Base-by-base conservation (phyloP, 2,329 filamentous ascomycete species). In the Pyrenophora tritici-repentis region DNA sequence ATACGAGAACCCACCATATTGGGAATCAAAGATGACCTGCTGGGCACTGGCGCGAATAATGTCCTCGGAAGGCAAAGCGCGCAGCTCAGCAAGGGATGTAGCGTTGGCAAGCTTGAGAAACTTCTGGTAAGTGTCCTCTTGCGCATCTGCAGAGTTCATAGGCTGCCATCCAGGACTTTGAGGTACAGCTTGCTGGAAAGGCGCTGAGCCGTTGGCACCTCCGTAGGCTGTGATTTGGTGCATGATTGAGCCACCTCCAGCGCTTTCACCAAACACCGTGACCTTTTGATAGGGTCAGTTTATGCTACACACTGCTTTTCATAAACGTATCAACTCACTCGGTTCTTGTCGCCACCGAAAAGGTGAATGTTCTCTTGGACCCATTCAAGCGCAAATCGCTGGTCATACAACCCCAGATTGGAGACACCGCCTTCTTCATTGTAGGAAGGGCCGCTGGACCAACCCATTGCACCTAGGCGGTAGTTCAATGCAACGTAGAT, bases 401-500 rank as follows among this genome's bases (percentile, higher is more conserved):
- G 74, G 46, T 76, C 74, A 37, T 69, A 60, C 9, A 76, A 51
- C 0, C 62, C 73, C 13, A 69, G 47, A 41, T 76, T 76, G 37
- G 63, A 61, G 1, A 62, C 57, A 24, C 71, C 72, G 18, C 70
- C 71, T 41, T 72, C 63, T 6, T 67, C 65, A 35, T 72, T 63
- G 46, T 62, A 73, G 1, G 63, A 66, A 3, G 72, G 69, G 1
- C 73, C 73, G 8, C 65, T 55, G 29, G 57, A 54, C 52, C 62
- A 75, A 14, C 74, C 73, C 34, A 74, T 56, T 8, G 71, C 71
- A 17, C 78, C 78, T 0, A 80, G 64, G 56, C 78, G 75, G 50
- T 80, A 80, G 54, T 80, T 78, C 24, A 80, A 64, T 12, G 72
- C 67, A 1, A 79, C 74, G 4, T 75, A 74, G 14, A 81, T 70